These are phyloP conservation scores for Vitis hybrid DNA, from an alignment of 177 flowering plant species.

Conservation along the genomic window DNA sequence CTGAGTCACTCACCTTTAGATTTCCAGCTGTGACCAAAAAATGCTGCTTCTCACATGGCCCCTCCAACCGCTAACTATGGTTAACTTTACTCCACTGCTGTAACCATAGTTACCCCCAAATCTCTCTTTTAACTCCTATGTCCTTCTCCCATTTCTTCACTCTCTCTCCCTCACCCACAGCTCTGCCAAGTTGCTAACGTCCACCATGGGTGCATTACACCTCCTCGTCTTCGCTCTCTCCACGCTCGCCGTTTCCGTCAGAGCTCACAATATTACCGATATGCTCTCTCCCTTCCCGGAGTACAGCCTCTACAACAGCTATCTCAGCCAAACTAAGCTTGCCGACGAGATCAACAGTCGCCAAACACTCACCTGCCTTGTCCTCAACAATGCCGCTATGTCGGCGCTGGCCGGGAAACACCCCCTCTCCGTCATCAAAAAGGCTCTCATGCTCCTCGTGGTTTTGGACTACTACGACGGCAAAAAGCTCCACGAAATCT, in stretches of 20 bases:
- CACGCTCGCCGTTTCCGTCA: constrained; percentile 17
- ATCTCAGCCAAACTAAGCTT: constrained; percentile 66
- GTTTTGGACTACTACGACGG: constrained; percentile 84
- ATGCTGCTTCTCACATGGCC: background rate
- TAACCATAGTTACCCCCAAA: constrained; percentile 9
- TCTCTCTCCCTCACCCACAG: constrained; percentile 4
- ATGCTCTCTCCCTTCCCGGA: constrained; percentile 63
- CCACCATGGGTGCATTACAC: constrained; percentile 20
- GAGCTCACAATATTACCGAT: constrained; percentile 76
- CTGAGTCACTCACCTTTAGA: background rate
- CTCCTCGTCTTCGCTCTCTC: constrained; percentile 15
- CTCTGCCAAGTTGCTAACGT: background rate
- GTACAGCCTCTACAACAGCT: constrained; percentile 61
- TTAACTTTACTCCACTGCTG: background rate
- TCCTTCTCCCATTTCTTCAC: background rate
- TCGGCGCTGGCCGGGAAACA: constrained; percentile 49
- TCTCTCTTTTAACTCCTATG: background rate
- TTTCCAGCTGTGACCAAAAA: constrained; percentile 23
- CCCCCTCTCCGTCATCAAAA: constrained; percentile 73
- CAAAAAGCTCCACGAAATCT: constrained; percentile 73
- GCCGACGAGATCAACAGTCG: constrained; percentile 91
- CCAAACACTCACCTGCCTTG: constrained; percentile 74
- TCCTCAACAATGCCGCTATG: constrained; percentile 64
- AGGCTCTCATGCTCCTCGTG: constrained; percentile 58
- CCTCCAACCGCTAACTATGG: constrained; percentile 8